Evolutionary conservation across 148 eudicot species (phyloP).

Genomic region (Agrostemma githago): DNA sequence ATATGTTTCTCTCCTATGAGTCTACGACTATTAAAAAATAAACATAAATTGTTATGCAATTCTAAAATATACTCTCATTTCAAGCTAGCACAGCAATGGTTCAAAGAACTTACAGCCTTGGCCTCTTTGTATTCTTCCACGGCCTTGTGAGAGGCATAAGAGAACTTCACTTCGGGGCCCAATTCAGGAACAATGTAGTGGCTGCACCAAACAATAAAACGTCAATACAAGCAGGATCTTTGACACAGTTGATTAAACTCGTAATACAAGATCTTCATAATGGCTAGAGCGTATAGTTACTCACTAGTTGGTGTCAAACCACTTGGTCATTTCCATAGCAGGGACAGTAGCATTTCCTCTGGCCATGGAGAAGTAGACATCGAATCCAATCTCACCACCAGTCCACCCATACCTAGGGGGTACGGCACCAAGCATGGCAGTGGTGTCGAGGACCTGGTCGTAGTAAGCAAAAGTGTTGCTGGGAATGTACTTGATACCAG

Average conservation of each 20-base stretch:
- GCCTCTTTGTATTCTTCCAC: conserved; percentile 79
- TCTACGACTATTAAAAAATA: too few relatives aligned
- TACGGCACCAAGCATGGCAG: conserved; percentile 84
- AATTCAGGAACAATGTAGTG: conserved; percentile 89
- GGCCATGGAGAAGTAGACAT: conserved; percentile 82
- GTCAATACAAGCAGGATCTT: conserved; percentile 13
- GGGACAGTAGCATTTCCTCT: conserved; percentile 85
- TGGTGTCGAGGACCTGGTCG: conserved; percentile 76
- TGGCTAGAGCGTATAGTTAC: conserved; percentile 19
- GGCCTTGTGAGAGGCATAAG: conserved; percentile 81
- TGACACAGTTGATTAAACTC: not conserved
- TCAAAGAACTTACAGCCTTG: conserved; percentile 49
- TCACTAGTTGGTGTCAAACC: conserved; percentile 98
- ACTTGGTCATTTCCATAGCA: conserved; percentile 96
- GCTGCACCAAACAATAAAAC: conserved; percentile 30
- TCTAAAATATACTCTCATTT: too few relatives aligned
- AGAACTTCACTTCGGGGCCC: conserved; percentile 68
- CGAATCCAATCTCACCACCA: conserved; percentile 80
- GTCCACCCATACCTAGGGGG: conserved; percentile 67
- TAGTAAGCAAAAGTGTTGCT: conserved; percentile 84
- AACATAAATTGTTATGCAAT: too few relatives aligned
- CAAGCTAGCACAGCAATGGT: not conserved
- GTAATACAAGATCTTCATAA: not conserved
- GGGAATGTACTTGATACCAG: conserved; percentile 75
- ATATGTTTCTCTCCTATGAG: too few relatives aligned